phyloP scores from a whole-genome alignment of 2,329 filamentous ascomycete species.

The Penicillium rolfsii region DNA sequence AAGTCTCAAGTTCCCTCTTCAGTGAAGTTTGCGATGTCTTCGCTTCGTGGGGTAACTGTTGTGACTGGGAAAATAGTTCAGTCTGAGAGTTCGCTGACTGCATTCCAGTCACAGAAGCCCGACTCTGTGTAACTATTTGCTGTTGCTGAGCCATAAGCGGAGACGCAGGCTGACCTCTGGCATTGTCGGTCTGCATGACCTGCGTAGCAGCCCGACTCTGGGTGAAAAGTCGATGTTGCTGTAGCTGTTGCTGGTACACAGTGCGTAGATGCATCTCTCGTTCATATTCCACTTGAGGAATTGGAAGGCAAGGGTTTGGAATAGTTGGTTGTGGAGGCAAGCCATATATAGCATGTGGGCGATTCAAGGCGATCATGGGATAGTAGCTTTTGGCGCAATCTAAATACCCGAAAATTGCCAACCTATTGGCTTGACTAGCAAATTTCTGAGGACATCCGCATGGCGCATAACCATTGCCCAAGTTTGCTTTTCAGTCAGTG shows the following conservation, averaged over 20 bases:
- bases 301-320: background rate
- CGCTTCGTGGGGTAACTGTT: background rate
- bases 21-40: background rate
- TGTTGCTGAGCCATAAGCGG: too few relatives aligned
- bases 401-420: background rate
- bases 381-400: background rate
- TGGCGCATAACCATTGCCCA: background rate
- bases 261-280: background rate
- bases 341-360: background rate
- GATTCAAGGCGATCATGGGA: conserved; percentile 3
- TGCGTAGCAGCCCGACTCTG: too few relatives aligned
- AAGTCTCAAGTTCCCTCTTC: background rate
- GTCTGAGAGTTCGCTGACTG: background rate
- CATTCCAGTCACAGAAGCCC: background rate
- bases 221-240: too few relatives aligned
- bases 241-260: background rate
- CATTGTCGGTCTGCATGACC: too few relatives aligned
- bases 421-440: background rate
- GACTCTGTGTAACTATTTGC: background rate
- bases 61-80: background rate
- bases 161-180: too few relatives aligned
- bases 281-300: background rate
- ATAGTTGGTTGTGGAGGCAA: background rate
- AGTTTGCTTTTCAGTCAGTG: background rate
- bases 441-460: background rate